A percentile compares a stretch with the other conserved stretches of the same genome.
Evolutionary conservation across 306 rosid species (phyloP).

Genomic region (Vicia villosa): DNA sequence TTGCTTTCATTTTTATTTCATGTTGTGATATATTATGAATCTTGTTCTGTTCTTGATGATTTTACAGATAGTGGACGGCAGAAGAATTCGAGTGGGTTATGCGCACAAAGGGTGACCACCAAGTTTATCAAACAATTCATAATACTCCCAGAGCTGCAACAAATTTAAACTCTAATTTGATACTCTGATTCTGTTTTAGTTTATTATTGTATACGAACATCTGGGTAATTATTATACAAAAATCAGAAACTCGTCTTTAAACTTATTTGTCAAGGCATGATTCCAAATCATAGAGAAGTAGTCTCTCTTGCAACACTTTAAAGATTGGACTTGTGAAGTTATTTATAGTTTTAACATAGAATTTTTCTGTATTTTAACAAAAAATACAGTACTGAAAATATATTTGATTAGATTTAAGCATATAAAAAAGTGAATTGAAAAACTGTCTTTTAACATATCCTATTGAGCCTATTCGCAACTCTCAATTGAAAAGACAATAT

Average conservation of each 20-base stretch:
- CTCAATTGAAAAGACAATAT: background rate
- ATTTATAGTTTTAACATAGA: too few species aligned
- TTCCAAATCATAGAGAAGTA: too few species aligned
- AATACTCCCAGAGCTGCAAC: background rate
- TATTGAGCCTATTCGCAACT: background rate
- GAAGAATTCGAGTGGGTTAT: slow-evolving; percentile 56
- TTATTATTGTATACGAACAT: background rate
- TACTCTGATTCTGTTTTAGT: background rate
- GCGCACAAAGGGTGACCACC: slow-evolving; percentile 43
- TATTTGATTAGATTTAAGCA: too few species aligned
- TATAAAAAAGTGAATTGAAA: too few species aligned
- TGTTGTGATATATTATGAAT: background rate
- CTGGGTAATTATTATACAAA: too few species aligned
- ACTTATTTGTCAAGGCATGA: too few species aligned
- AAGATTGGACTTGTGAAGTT: too few species aligned
- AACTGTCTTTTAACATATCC: too few species aligned
- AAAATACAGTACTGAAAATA: too few species aligned
- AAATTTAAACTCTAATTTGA: background rate
- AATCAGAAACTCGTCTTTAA: too few species aligned
- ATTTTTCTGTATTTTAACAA: too few species aligned
- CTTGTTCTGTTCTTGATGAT: slow-evolving; percentile 1
- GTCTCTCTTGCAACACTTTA: too few species aligned
- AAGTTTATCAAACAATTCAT: background rate
- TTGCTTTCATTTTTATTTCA: background rate
- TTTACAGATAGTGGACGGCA: slow-evolving; percentile 58